Evolutionary conservation across 1,139 yeast species (phyloP).

Genomic region (Pichia sp.): DNA sequence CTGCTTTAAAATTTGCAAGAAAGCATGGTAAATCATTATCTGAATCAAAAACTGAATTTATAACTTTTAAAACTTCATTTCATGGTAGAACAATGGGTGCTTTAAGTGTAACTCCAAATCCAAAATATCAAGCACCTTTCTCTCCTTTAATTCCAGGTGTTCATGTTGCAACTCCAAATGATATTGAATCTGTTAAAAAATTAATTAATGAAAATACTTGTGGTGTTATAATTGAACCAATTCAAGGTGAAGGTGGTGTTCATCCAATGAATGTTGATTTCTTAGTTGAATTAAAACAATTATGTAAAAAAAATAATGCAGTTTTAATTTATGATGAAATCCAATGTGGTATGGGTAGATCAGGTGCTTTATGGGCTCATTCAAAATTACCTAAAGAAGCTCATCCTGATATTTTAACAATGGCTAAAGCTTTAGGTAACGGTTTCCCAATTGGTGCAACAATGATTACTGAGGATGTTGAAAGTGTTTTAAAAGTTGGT

Average conservation of each 20-base stretch:
- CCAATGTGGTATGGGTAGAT: slow-evolving; percentile 93
- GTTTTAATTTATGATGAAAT: slow-evolving; percentile 88
- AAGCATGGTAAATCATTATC: slow-evolving; percentile 59
- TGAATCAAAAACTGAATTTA: slow-evolving; percentile 61
- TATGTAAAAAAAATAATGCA: slow-evolving; percentile 68
- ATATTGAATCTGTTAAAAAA: slow-evolving; percentile 50
- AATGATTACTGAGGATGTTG: slow-evolving; percentile 74
- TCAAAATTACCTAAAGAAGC: slow-evolving; percentile 63
- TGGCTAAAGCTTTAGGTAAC: slow-evolving; percentile 95
- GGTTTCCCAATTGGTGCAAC: slow-evolving; percentile 98
- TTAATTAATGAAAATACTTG: slow-evolving; percentile 70
- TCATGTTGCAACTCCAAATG: slow-evolving; percentile 53
- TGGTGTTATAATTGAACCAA: slow-evolving; percentile 92
- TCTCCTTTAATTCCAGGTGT: slow-evolving; percentile 87
- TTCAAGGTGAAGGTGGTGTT: slow-evolving; percentile 98
- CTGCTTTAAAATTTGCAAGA: slow-evolving; percentile 92
- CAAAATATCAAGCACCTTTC: slow-evolving; percentile 88
- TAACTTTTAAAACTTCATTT: slow-evolving; percentile 83
- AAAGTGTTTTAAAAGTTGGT: slow-evolving; percentile 68
- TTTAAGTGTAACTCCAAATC: slow-evolving; percentile 83
- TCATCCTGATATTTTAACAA: slow-evolving; percentile 88
- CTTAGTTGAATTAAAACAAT: slow-evolving; percentile 54
- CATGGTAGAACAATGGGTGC: slow-evolving; percentile 97
- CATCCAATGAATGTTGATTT: slow-evolving; percentile 61
- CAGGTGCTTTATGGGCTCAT: slow-evolving; percentile 95